These are phyloP conservation scores for Dactylorhiza incarnata DNA, from an alignment of 106 monocot genomes.

Conservation along the genomic window DNA sequence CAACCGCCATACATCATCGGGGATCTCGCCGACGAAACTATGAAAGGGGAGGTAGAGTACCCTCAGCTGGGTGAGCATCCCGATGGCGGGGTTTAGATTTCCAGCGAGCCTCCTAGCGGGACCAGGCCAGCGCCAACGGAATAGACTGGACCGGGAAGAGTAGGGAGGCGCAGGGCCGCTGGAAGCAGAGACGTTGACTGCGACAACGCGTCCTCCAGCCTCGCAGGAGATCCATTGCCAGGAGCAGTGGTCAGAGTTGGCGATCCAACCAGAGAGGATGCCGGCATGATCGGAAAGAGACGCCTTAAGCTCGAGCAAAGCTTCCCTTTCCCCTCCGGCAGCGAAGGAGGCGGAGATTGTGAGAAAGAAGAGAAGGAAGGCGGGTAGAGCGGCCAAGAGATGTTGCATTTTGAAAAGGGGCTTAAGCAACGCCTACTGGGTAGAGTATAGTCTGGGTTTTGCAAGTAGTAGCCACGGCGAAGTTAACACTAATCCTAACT, in stretches of 20 bases:
- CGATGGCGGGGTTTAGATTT: slow-evolving; percentile 24
- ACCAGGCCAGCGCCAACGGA: slow-evolving; percentile 15
- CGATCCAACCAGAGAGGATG: not conserved
- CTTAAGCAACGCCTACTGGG: not conserved
- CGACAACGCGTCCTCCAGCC: not conserved
- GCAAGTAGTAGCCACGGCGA: not conserved
- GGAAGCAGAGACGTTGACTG: not conserved
- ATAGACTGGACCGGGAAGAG: slow-evolving; percentile 20
- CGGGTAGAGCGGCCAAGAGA: not conserved
- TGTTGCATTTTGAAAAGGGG: not conserved
- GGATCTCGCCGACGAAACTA: slow-evolving; percentile 33
- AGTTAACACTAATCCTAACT: not conserved
- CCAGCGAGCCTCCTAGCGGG: slow-evolving; percentile 25
- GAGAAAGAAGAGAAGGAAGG: not conserved
- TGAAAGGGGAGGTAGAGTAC: slow-evolving; percentile 37
- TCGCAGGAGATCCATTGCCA: slow-evolving; percentile 2
- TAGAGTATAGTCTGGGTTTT: not conserved
- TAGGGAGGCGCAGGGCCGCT: not conserved
- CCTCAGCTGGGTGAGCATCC: slow-evolving; percentile 30
- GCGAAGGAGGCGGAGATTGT: not conserved
- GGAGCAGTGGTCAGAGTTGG: not conserved
- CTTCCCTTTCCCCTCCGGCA: not conserved
- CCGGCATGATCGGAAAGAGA: not conserved
- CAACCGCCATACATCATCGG: slow-evolving; percentile 37
- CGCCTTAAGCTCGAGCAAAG: not conserved